Base-by-base conservation (phyloP, 2,329 filamentous ascomycete species). In the Aspergillus fumigatiaffinis region DNA sequence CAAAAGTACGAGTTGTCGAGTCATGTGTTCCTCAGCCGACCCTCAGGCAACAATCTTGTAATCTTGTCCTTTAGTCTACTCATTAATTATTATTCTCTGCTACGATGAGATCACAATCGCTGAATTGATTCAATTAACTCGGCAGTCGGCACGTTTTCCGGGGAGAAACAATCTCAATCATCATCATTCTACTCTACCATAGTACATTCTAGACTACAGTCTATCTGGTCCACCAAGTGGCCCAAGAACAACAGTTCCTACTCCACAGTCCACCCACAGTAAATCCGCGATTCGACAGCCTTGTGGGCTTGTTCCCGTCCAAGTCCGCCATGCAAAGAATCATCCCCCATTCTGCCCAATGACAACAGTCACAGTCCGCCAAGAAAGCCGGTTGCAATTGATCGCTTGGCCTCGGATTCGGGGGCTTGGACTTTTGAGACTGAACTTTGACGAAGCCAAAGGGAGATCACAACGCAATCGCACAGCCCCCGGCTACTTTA, bases 141-240 rank as follows among this genome's bases (percentile, higher is more conserved):
- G 29, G 50, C 51, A 35, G 50, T 55, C 60, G 60, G 60, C 60
- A 61, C 57, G 48, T 51, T 57, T 56, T 60, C 60, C 60, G 60
- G 51, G 32, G 32, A 38, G 32, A 38, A 38, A 38, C 14, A 7
- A 38, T 38, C 14, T 17, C 9, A 29, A 29, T 29, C 5, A 38
- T 35, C 14, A 35, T 38, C 14, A 38, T 7, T 35, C 14, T 38
- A 14, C 6, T 38, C 6, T 7, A n/a, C n/a, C n/a, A n/a, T n/a
- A n/a, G n/a, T n/a, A 17, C 14, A 6, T 38, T 17, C 2, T 38
- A 12, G 28, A 29, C 28, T 29, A 38, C 32, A 21, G 17, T 44
- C 8, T 12, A 44, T 44, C n/a, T 21, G 4, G 41, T 44, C 20
- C 3, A n/a, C 9, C 28, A 10, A 29, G 28, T 29, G 28, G 28